Conservation (phyloP, 257 asterid species). For the Nicotiana attenuata region DNA sequence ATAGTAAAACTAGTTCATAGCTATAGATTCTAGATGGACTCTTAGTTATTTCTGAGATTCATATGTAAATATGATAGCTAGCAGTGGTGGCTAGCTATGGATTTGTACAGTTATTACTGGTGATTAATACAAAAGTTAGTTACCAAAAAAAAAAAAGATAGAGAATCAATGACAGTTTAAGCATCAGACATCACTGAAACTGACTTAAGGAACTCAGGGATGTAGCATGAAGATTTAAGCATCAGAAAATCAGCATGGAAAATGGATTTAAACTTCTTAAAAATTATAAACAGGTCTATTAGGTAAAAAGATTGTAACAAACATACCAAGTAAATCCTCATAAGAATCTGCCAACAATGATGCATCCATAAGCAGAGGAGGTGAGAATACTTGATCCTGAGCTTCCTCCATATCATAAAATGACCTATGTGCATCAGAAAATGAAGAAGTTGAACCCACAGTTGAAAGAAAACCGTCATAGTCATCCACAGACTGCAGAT, state of each 20-base stretch:
- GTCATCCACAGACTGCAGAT: conserved; percentile 69
- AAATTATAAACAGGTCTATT: conserved; percentile 8
- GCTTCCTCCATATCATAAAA: conserved; percentile 71
- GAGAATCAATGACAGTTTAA: neutral
- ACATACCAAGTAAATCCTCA: conserved; percentile 93
- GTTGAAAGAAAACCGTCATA: conserved; percentile 76
- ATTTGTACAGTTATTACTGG: no score
- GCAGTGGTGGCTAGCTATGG: no score
- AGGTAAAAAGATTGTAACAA: neutral
- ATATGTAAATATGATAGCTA: no score
- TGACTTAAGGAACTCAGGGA: neutral
- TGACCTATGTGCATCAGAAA: conserved; percentile 70
- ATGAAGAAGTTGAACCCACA: conserved; percentile 67
- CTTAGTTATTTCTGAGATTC: no score
- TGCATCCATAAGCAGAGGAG: conserved; percentile 84
- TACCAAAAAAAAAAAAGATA: neutral
- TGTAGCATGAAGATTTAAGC: neutral
- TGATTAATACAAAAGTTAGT: no score
- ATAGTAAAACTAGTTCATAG: no score
- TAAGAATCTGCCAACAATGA: conserved; percentile 72
- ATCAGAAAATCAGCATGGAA: neutral
- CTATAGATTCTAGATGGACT: no score
- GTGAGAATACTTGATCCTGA: conserved; percentile 89
- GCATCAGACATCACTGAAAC: neutral
- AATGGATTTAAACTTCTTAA: neutral